phyloP scores from a whole-genome alignment of 352 stramenopile genomes.

The Proteromonas lacertae region DNA sequence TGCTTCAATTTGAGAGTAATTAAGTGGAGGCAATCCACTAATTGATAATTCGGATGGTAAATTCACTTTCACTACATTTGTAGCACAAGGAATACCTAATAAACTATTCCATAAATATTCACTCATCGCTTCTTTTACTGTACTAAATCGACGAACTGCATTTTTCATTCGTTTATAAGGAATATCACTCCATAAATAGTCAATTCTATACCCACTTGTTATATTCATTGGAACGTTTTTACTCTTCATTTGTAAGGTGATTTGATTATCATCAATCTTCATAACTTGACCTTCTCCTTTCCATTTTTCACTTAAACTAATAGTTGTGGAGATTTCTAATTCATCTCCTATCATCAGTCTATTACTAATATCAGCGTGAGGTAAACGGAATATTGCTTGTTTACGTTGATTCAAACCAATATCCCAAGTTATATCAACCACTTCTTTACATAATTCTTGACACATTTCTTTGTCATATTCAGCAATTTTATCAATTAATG shows the following conservation, averaged over 20 bases:
- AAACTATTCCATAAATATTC: conserved; percentile 98
- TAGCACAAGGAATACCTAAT: conserved; percentile 73
- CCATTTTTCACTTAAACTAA: conserved; percentile 35
- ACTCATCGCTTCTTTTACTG: conserved; percentile 85
- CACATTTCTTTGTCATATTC: conserved; percentile 99
- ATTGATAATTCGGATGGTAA: conserved; percentile 26
- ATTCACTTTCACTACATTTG: conserved; percentile 44
- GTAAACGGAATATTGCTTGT: conserved; percentile 65
- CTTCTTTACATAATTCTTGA: conserved; percentile 69
- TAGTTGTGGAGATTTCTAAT: conserved; percentile 53
- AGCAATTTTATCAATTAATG: conserved; percentile 95
- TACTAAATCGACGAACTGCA: conserved; percentile 86
- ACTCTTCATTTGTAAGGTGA: conserved; percentile 13
- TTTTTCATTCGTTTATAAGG: conserved; percentile 96
- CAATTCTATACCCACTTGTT: conserved; percentile 55
- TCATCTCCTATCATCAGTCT: conserved; percentile 77
- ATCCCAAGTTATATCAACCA: conserved; percentile 20
- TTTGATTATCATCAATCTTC: conserved; percentile 30
- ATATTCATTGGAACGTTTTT: conserved; percentile 42
- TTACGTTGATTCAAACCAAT: conserved; percentile 62
- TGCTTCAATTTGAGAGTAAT: conserved; percentile 76
- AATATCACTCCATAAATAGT: conserved; percentile 96
- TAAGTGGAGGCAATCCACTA: conserved; percentile 75
- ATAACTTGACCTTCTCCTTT: conserved; percentile 71
- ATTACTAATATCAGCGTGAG: conserved; percentile 21